A percentile compares a stretch with the other conserved stretches of the same genome.
These are phyloP conservation scores for Hypoxylon sp. DNA, from an alignment of 2,329 filamentous ascomycete species.

Conservation along the genomic window DNA sequence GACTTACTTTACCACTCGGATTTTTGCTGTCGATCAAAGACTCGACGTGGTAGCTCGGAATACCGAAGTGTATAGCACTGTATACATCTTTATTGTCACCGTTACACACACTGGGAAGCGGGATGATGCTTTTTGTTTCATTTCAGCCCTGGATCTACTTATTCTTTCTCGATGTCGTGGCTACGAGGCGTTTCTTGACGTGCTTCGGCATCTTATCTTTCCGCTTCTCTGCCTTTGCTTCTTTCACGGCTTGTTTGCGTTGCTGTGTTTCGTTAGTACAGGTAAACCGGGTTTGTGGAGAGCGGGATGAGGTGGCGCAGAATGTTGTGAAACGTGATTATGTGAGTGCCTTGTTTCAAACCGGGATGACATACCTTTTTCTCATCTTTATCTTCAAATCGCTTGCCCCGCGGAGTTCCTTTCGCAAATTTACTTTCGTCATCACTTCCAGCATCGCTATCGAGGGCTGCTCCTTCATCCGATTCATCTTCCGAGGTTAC, in stretches of 20 bases:
- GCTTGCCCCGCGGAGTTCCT: conserved; percentile 81
- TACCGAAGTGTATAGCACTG: not conserved
- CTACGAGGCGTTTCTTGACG: conserved; percentile 89
- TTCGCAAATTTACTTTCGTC: conserved; percentile 73
- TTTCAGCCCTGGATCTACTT: conserved; percentile 59
- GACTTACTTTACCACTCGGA: conserved; percentile 1
- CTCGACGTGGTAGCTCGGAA: not conserved
- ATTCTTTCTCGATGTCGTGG: conserved; percentile 73
- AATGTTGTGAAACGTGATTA: not conserved
- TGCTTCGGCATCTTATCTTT: conserved; percentile 98
- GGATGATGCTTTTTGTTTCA: conserved; percentile 18
- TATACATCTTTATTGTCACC: not conserved
- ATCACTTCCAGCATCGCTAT: conserved; percentile 60
- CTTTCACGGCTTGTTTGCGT: conserved; percentile 93
- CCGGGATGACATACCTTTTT: conserved; percentile 73
- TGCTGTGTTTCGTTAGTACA: conserved; percentile 56
- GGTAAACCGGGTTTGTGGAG: not conserved
- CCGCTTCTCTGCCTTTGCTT: conserved; percentile 93
- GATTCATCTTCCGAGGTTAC: conserved; percentile 61
- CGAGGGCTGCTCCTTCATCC: conserved; percentile 65
- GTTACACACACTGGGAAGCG: not conserved
- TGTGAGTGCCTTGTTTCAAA: not conserved
- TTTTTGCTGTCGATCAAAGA: not conserved
- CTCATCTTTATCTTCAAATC: conserved; percentile 90
- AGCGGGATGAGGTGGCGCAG: not conserved